Evolutionary conservation across 1,139 yeast species (phyloP).

Genomic region (Zygoascus meyerae): DNA sequence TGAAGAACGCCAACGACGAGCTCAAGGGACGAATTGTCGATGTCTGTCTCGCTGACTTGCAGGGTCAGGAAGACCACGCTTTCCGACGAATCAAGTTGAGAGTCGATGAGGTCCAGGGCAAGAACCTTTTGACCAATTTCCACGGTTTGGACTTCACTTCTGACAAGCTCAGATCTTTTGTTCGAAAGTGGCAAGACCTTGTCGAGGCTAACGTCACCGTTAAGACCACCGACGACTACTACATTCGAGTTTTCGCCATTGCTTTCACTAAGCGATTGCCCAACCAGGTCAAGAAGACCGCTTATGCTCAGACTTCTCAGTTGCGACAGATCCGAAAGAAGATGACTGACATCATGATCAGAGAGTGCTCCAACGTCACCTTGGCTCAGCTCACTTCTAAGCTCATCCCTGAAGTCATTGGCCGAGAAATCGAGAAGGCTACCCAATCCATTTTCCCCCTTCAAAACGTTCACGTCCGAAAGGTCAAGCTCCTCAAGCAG

Average conservation of each 20-base stretch:
- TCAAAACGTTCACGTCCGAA: slow-evolving; percentile 88
- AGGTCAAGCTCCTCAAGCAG: slow-evolving; percentile 85
- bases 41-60: slow-evolving; percentile 82
- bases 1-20: slow-evolving; percentile 85
- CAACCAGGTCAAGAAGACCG: slow-evolving; percentile 85
- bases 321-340: slow-evolving; percentile 83
- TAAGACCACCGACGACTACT: slow-evolving; percentile 88
- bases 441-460: slow-evolving; percentile 81
- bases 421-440: slow-evolving; percentile 85
- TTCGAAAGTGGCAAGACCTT: slow-evolving; percentile 90
- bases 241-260: slow-evolving; percentile 80
- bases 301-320: slow-evolving; percentile 87
- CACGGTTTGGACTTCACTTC: slow-evolving; percentile 91
- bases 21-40: slow-evolving; percentile 88
- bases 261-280: slow-evolving; percentile 90
- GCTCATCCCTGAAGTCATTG: slow-evolving; percentile 87
- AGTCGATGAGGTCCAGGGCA: slow-evolving; percentile 91
- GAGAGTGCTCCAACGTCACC: slow-evolving; percentile 79
- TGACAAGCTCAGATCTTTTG: slow-evolving; percentile 84
- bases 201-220: slow-evolving; percentile 89
- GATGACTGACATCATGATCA: slow-evolving; percentile 78
- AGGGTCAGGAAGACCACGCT: slow-evolving; percentile 89
- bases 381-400: slow-evolving; percentile 82
- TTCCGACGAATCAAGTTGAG: slow-evolving; percentile 85
- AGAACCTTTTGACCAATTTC: slow-evolving; percentile 90